Conservation (phyloP, 2,329 filamentous ascomycete genomes). For the Alternaria viburni region DNA sequence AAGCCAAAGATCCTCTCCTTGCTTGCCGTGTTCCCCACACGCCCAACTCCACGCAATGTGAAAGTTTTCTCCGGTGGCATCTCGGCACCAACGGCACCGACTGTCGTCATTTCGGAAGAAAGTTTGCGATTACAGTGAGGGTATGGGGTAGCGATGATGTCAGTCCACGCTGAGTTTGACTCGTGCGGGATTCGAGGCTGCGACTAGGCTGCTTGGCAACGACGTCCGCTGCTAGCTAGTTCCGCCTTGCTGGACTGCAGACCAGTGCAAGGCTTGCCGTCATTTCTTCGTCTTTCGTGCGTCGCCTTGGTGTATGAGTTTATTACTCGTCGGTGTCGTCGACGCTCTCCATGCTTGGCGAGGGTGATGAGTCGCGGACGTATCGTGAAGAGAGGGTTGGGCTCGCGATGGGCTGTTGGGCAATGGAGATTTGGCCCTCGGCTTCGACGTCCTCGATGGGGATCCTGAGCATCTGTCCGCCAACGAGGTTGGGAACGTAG, state of each 20-base stretch:
- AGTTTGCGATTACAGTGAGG: background rate
- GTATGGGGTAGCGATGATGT: background rate
- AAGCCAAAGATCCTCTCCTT: background rate
- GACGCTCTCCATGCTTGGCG: slow-evolving; percentile 36
- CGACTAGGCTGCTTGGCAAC: background rate
- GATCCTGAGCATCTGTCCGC: slow-evolving; percentile 46
- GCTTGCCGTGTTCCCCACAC: background rate
- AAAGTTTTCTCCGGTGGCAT: slow-evolving; percentile 1
- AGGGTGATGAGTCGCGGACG: slow-evolving; percentile 33
- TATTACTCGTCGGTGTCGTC: slow-evolving; percentile 33
- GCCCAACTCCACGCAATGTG: background rate
- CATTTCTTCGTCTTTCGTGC: background rate
- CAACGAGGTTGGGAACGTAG: slow-evolving; percentile 49
- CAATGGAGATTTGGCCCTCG: slow-evolving; percentile 23
- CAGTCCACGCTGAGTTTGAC: background rate
- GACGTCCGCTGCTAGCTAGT: background rate
- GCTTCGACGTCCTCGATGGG: slow-evolving; percentile 34
- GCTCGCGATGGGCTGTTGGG: slow-evolving; percentile 22
- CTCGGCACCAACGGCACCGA: background rate
- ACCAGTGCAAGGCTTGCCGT: slow-evolving; percentile 1
- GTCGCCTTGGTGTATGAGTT: slow-evolving; percentile 4
- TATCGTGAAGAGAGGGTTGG: slow-evolving; percentile 18
- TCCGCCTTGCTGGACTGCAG: background rate
- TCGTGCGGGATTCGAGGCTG: background rate
- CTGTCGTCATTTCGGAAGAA: background rate